Conservation (phyloP, 2,329 filamentous ascomycete species). For the Paradendryphiella salina region DNA sequence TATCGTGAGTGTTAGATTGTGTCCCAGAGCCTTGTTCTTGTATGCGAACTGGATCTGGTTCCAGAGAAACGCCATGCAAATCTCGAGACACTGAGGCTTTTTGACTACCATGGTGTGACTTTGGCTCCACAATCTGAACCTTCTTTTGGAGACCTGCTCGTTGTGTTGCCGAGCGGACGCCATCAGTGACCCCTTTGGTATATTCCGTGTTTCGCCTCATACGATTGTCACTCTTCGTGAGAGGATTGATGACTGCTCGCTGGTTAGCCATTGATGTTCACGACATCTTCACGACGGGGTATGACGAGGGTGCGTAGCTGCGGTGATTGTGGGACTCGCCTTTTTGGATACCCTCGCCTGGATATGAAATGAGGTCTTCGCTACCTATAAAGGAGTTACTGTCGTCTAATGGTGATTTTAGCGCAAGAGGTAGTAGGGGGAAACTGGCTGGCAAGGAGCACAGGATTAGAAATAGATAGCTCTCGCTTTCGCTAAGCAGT, state of each 20-base stretch:
- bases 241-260: slow-evolving; percentile 8
- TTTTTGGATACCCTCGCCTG: no score
- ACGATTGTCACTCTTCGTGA: slow-evolving; percentile 6
- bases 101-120: background rate
- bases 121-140: background rate
- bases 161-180: background rate
- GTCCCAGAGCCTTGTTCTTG: background rate
- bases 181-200: slow-evolving; percentile 8
- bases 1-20: background rate
- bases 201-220: slow-evolving; percentile 9
- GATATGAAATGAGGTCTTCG: no score
- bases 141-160: background rate
- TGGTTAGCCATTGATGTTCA: slow-evolving; percentile 1
- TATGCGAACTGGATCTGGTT: background rate
- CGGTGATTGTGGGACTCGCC: background rate
- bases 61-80: background rate
- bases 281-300: background rate
- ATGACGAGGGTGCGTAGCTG: no score
- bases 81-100: background rate
- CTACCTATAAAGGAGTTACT: no score
- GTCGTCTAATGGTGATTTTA: no score
- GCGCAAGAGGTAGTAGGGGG: no score
- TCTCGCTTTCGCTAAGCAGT: background rate
- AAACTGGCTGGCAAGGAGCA: no score
- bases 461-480: background rate